Evolutionary conservation across 2,329 filamentous ascomycete species (phyloP).

Genomic region (Epichloe uncinata): DNA sequence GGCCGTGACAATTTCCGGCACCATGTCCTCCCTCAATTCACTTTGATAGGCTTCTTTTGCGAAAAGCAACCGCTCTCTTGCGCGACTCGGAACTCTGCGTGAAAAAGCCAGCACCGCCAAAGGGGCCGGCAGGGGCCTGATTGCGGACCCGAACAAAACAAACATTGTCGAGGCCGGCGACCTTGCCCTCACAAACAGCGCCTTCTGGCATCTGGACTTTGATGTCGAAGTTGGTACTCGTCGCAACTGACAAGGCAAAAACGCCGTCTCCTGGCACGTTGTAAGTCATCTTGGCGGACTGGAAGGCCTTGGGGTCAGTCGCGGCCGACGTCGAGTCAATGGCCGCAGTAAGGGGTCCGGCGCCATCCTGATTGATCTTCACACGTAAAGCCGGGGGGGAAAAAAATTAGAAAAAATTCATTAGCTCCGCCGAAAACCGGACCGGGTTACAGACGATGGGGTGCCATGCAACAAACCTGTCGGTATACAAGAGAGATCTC

Average conservation of each 20-base stretch:
- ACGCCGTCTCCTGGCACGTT: slow-evolving; percentile 1
- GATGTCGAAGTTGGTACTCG: slow-evolving; percentile 1
- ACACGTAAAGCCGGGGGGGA: background rate
- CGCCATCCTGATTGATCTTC: slow-evolving; percentile 1
- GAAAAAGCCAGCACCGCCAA: slow-evolving; percentile 5
- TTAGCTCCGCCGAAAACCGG: too few species aligned
- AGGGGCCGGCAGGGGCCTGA: slow-evolving; percentile 1
- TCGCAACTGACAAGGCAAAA: slow-evolving; percentile 1
- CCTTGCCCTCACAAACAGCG: slow-evolving; percentile 1
- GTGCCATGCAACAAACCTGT: background rate
- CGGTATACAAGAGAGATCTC: slow-evolving; percentile 1
- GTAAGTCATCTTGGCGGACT: background rate
- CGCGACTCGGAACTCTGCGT: background rate
- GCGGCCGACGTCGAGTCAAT: background rate
- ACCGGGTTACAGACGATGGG: too few species aligned
- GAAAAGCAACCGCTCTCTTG: slow-evolving; percentile 1
- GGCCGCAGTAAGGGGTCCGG: slow-evolving; percentile 1
- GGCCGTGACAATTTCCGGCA: too few species aligned
- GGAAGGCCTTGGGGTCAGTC: slow-evolving; percentile 1
- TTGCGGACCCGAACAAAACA: slow-evolving; percentile 4
- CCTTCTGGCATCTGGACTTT: background rate
- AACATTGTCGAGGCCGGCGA: slow-evolving; percentile 4
- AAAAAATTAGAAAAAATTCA: too few species aligned
- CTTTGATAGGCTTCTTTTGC: background rate
- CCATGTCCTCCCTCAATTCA: too few species aligned